Base-by-base conservation (phyloP, 768 basidiomycete species). In the Termitomyces sp. region DNA sequence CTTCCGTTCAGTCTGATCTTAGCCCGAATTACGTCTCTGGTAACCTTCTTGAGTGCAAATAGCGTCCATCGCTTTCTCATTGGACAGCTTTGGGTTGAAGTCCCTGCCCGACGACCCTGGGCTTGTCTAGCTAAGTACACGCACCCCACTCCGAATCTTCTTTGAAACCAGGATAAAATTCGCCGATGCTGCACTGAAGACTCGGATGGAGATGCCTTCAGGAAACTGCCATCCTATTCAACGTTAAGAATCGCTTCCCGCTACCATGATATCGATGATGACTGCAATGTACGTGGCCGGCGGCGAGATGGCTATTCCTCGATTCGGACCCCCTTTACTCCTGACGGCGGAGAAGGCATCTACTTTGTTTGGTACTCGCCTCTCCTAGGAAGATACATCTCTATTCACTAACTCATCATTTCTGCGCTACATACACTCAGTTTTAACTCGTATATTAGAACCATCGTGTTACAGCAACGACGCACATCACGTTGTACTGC, bases 1-100 rank as follows among this genome's bases (percentile, higher is more conserved):
- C 20, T 48, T 35, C n/a, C 35, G 33, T 24, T 36, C 35, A 55
- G 56, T 35, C 15, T 46, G 45, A 57, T 48, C 44, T 39, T 38
- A 12, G 45, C 20, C 57, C 57, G 45, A 49, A 58, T 58, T 58
- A 58, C 57, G 57, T 58, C 44, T 40, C 42, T 24, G 11, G 45
- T 36, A 6, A 48, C 22, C 57, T 48, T 48, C 54, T 39, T 55
- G 15, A 36, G 36, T 46, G 13, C 55, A 39, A 39, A 39, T 4
- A 54, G 24, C 24, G 24, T n/a, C n/a, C 55, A 28, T 24, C 54
- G 0, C 40, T 42, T 8, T 42, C 55, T 55, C 55, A 20, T 22
- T 33, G 42, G 44, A 9, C 33, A 44, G 22, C 40, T 20, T 24
- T 22, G 20, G 9, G 20, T n/a, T 38, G 35, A 32, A 36, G 22